Evolutionary conservation across 306 rosid genomes (phyloP).

Genomic region (Casuarina glauca): DNA sequence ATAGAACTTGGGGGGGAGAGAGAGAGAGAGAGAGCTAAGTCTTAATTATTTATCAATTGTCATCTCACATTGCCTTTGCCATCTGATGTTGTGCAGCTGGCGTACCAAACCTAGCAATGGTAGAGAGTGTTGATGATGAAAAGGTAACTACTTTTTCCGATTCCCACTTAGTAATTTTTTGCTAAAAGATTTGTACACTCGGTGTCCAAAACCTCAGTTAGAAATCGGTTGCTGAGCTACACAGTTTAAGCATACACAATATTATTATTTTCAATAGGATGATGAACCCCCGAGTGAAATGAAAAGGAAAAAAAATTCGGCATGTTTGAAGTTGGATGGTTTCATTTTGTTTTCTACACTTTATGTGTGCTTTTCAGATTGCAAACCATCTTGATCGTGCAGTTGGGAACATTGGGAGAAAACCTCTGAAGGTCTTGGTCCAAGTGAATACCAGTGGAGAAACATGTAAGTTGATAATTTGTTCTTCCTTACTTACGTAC

Average conservation of each 20-base stretch:
- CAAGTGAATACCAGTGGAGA: slow-evolving; percentile 99
- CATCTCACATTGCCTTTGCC: slow-evolving; percentile 6
- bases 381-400: slow-evolving; percentile 73
- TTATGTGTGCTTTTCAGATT: slow-evolving; percentile 44
- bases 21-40: not conserved
- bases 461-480: slow-evolving; percentile 54
- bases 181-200: not conserved
- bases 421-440: slow-evolving; percentile 76
- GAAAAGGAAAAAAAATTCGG: not conserved
- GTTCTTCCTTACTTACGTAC: not conserved
- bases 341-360: not conserved
- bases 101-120: slow-evolving; percentile 80
- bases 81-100: slow-evolving; percentile 47
- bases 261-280: not conserved
- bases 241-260: not conserved
- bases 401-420: slow-evolving; percentile 71
- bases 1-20: too few relatives aligned
- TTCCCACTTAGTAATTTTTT: not conserved
- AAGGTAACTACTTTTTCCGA: slow-evolving; percentile 50
- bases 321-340: not conserved
- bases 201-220: slow-evolving; percentile 8
- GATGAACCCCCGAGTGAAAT: not conserved
- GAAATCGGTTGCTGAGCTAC: not conserved
- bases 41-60: not conserved
- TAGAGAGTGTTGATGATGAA: slow-evolving; percentile 79